Conservation (phyloP, 441 rosid species). For the Kokia cookei region DNA sequence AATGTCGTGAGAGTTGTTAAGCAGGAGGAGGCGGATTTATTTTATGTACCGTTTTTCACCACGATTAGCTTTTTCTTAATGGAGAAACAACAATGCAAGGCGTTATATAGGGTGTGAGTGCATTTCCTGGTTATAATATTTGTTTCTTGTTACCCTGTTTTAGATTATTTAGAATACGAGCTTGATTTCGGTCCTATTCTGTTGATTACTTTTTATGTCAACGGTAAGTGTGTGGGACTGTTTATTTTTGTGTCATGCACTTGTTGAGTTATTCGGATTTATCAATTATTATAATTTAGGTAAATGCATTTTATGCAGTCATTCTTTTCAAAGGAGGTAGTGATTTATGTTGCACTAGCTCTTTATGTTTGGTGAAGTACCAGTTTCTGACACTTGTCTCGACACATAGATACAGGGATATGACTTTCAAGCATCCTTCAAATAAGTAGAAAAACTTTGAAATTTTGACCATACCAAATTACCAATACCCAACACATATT, state of each 20-base stretch:
- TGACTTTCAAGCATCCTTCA: too few species aligned
- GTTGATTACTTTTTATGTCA: not conserved
- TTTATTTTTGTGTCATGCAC: not conserved
- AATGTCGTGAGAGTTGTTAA: constrained; percentile 65
- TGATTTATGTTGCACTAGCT: too few species aligned
- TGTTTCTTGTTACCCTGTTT: not conserved
- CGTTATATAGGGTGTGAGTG: constrained; percentile 99
- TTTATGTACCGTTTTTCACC: constrained; percentile 86
- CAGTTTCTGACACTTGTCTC: too few species aligned
- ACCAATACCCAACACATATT: too few species aligned
- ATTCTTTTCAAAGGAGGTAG: not conserved
- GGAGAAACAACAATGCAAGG: constrained; percentile 93
- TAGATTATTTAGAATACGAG: not conserved
- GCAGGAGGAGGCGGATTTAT: constrained; percentile 85
- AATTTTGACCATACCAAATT: too few species aligned
- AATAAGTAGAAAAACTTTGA: too few species aligned
- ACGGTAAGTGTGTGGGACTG: not conserved
- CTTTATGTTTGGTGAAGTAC: too few species aligned
- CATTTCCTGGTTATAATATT: constrained; percentile 21
- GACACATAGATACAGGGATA: too few species aligned
- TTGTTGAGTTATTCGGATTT: not conserved
- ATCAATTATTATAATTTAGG: not conserved
- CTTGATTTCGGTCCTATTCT: not conserved
- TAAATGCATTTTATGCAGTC: not conserved
- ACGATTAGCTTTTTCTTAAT: constrained; percentile 90